Base-by-base conservation (phyloP, 2,329 filamentous ascomycete species). In the Xylaria multiplex region DNA sequence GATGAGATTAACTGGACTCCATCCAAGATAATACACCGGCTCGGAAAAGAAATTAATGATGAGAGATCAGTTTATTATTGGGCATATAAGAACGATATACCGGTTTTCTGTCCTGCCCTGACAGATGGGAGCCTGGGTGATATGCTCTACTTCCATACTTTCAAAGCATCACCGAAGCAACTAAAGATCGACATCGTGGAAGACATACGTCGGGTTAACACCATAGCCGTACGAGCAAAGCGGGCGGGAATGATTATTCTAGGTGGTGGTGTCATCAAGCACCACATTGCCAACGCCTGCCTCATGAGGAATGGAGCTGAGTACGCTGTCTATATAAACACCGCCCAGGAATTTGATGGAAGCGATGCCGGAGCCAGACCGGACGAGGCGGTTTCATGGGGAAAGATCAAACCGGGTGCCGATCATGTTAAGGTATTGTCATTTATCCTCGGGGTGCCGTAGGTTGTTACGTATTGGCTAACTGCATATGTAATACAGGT, bases 61-160 rank as follows among this genome's bases (percentile, higher is more conserved):
- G 92, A 97, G 80, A 85, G 90, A 16, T 96, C 92, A 0, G 93
- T 98, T 24, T 96, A 94, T 78, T 97, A 98, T 83, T 99, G 96
- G 96, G 95, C 95, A 0, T 96, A 91, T 82, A 96, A 94, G 81
- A 98, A 99, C 81, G 84, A 96, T 78, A 98, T 99, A 64, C 96
- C 96, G 0, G 91, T 99, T 16, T 99, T 99, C 83, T 98, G 95
- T 76, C 96, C 96, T 0, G 96, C 96, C 6, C 83, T 99, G 73
- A 99, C 96, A 0, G 96, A 99, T 76, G 96, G 96, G 19, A 97
- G 93, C 73, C 81, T 99, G 22, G 96, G 96, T 5, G 96, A 99
- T 79, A 99, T 99, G 96, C 84, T 99, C 46, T 98, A 97, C 81
- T 98, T 99, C 79, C 95, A 99, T 81, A 97, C 94, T 0, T 99